These are phyloP conservation scores for Botrytis squamosa DNA, from an alignment of 2,329 filamentous ascomycete species.

Conservation along the genomic window DNA sequence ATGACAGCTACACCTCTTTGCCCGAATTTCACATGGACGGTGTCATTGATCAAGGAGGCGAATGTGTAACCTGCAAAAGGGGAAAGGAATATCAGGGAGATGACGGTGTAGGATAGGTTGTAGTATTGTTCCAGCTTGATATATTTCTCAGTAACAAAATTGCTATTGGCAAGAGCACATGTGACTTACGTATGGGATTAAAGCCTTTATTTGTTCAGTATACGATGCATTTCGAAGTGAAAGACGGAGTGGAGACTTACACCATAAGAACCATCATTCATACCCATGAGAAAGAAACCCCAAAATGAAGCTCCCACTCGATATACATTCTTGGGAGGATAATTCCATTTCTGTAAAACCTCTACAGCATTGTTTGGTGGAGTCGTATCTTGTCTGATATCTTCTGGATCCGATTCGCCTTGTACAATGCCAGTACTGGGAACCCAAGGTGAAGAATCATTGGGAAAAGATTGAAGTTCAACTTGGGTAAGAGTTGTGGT, in stretches of 20 bases:
- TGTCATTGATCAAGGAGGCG: conserved; percentile 64
- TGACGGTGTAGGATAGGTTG: conserved; percentile 57
- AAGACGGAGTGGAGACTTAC: conserved; percentile 22
- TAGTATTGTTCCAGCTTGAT: conserved; percentile 49
- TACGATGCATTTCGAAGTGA: background rate
- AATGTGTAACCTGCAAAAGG: conserved; percentile 63
- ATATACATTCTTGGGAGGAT: conserved; percentile 55
- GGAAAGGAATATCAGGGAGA: conserved; percentile 66
- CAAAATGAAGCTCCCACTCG: conserved; percentile 60
- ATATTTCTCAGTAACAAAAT: background rate
- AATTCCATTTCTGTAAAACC: conserved; percentile 60
- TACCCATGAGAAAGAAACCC: conserved; percentile 57
- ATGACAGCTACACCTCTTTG: conserved; percentile 56
- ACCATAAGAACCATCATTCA: conserved; percentile 27
- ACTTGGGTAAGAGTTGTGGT: background rate
- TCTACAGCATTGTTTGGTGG: conserved; percentile 9
- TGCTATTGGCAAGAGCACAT: no score
- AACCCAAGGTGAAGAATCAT: background rate
- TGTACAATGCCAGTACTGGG: background rate
- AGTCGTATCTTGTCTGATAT: conserved; percentile 11
- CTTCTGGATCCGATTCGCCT: conserved; percentile 3
- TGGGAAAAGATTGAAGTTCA: background rate
- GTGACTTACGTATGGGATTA: conserved; percentile 44
- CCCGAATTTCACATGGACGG: conserved; percentile 55
- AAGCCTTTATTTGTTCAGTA: conserved; percentile 40